phyloP scores from a whole-genome alignment of 108 stramenopile species.

The Stephanodiscus triporus region DNA sequence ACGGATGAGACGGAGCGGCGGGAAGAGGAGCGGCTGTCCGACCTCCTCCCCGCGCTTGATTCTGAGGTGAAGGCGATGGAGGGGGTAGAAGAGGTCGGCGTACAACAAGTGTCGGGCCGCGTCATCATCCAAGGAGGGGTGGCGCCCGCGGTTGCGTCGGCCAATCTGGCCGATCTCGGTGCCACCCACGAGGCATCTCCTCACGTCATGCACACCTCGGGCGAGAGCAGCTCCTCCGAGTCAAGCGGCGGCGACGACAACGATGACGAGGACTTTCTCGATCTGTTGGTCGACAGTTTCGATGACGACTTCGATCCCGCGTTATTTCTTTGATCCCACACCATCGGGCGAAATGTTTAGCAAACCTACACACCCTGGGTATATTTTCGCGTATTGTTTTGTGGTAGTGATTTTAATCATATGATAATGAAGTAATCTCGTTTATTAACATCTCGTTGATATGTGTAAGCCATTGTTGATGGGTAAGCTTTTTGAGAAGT shows the following conservation, averaged over 20 bases:
- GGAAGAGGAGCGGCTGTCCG: neutral
- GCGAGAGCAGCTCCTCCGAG: conserved; percentile 2
- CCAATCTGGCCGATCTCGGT: neutral
- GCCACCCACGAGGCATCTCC: too few relatives aligned
- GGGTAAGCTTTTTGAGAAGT: too few relatives aligned
- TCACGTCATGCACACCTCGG: neutral
- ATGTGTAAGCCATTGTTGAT: too few relatives aligned
- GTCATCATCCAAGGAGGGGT: neutral
- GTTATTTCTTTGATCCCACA: conserved; percentile 10
- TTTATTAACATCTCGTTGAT: too few relatives aligned
- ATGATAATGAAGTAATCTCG: too few relatives aligned
- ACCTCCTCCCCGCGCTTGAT: neutral
- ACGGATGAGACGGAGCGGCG: neutral
- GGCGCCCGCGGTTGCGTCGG: neutral
- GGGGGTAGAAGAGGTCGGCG: neutral
- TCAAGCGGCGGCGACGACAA: conserved; percentile 11
- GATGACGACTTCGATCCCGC: conserved; percentile 40
- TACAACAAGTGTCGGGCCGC: neutral
- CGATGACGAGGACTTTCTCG: conserved; percentile 38
- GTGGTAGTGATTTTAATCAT: too few relatives aligned
- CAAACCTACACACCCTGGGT: too few relatives aligned
- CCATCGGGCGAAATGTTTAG: too few relatives aligned
- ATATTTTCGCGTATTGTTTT: too few relatives aligned
- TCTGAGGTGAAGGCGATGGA: conserved; percentile 1
- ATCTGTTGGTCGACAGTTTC: conserved; percentile 39